Percentiles rank a stretch among this genome's conserved stretches.
Evolutionary conservation across 208 protist species (phyloP).

Genomic region (Leishmania amazonensis): DNA sequence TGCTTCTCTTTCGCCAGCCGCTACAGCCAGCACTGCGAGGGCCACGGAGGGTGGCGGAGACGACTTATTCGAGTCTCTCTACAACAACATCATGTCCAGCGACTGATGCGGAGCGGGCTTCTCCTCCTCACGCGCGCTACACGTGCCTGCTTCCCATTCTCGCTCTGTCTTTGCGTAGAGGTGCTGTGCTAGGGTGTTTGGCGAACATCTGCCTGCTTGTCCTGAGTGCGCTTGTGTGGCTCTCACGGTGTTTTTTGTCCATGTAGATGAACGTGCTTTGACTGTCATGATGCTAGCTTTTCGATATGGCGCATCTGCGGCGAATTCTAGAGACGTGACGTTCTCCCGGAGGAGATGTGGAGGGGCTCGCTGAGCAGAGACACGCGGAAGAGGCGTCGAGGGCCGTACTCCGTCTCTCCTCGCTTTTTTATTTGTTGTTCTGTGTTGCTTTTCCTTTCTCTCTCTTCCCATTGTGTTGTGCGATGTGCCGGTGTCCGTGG

Average conservation of each 20-base stretch:
- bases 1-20: not conserved
- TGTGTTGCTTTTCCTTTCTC: not conserved
- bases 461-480: not conserved
- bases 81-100: slow-evolving; percentile 55
- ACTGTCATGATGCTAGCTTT: not conserved
- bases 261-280: not conserved
- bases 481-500: not conserved
- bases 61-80: slow-evolving; percentile 56
- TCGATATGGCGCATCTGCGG: not conserved
- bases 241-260: too few relatives aligned
- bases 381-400: not conserved
- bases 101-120: slow-evolving; percentile 4
- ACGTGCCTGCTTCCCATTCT: not conserved
- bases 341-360: not conserved
- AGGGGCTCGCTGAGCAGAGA: not conserved
- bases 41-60: slow-evolving; percentile 5
- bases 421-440: not conserved
- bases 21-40: not conserved
- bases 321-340: not conserved
- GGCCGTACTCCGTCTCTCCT: not conserved
- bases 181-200: not conserved
- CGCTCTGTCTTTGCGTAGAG: not conserved
- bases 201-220: not conserved
- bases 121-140: not conserved
- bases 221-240: not conserved